Evolutionary conservation across 371 early-diverging fungal species (phyloP).

Genomic region (Amoeboaphelidium protococcarum): DNA sequence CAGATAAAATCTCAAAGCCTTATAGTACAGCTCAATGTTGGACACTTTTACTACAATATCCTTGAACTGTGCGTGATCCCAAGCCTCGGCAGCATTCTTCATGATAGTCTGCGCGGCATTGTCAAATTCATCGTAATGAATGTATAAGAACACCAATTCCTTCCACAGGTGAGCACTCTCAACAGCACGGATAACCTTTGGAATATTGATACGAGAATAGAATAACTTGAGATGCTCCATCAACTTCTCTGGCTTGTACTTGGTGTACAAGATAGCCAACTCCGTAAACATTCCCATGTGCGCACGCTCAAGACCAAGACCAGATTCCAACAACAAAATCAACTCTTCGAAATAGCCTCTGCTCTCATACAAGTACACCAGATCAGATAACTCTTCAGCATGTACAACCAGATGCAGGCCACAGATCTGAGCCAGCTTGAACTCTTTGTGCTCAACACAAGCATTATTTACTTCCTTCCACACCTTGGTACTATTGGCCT

Average conservation of each 20-base stretch:
- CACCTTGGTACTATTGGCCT: constrained; percentile 84
- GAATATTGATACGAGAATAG: constrained; percentile 86
- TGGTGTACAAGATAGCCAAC: constrained; percentile 77
- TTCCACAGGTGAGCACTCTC: constrained; percentile 80
- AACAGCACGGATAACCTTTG: constrained; percentile 85
- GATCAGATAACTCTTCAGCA: constrained; percentile 64
- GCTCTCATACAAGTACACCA: constrained; percentile 59
- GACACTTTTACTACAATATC: constrained; percentile 80
- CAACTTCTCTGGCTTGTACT: constrained; percentile 69
- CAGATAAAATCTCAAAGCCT: constrained; percentile 81
- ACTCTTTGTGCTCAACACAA: constrained; percentile 73
- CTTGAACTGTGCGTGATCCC: constrained; percentile 86
- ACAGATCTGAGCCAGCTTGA: constrained; percentile 88
- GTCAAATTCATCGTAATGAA: constrained; percentile 91
- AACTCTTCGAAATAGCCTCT: constrained; percentile 71
- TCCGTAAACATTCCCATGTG: constrained; percentile 99
- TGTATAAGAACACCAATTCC: constrained; percentile 85
- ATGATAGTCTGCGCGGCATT: constrained; percentile 85
- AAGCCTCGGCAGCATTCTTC: constrained; percentile 65
- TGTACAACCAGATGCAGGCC: constrained; percentile 82
- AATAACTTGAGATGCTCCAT: constrained; percentile 88
- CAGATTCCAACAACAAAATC: constrained; percentile 61
- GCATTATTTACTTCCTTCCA: constrained; percentile 92
- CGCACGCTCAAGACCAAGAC: constrained; percentile 79
- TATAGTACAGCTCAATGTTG: constrained; percentile 86